These are phyloP conservation scores for Eucalyptus curtisii DNA, from an alignment of 345 rosid species.

Conservation along the genomic window DNA sequence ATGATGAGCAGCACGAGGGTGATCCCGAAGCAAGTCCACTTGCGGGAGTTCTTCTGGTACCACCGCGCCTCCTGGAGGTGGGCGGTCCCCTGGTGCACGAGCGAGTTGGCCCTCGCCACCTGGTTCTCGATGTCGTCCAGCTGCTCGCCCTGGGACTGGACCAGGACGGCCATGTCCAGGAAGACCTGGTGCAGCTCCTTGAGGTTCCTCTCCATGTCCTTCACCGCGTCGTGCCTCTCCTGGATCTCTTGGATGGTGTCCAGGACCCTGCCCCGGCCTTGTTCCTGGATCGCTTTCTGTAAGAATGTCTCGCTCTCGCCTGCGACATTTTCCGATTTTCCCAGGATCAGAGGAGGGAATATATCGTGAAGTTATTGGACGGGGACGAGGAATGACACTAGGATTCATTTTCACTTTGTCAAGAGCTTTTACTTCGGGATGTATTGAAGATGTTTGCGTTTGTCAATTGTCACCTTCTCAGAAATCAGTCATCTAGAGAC, in stretches of 20 bases:
- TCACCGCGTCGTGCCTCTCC: conserved; percentile 65
- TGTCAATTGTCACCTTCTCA: neutral
- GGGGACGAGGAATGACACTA: neutral
- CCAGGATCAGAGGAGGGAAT: neutral
- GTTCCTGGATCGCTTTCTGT: conserved; percentile 75
- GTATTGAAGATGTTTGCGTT: neutral
- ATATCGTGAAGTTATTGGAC: neutral
- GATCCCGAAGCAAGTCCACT: conserved; percentile 70
- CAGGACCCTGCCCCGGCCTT: conserved; percentile 61
- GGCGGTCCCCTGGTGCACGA: conserved; percentile 45
- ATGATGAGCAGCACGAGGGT: conserved; percentile 51
- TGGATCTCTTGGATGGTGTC: conserved; percentile 77
- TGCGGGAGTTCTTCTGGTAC: conserved; percentile 64
- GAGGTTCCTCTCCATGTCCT: conserved; percentile 63
- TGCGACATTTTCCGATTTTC: neutral
- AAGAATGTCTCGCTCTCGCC: conserved; percentile 70
- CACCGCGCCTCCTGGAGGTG: conserved; percentile 45
- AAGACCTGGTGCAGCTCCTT: conserved; percentile 74
- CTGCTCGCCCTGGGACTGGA: conserved; percentile 68
- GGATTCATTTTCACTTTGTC: neutral
- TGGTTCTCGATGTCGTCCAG: conserved; percentile 72
- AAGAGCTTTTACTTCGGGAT: neutral
- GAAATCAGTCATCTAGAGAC: neutral
- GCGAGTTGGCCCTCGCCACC: conserved; percentile 63
- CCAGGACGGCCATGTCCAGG: conserved; percentile 77